Evolutionary conservation across 208 protist genomes (phyloP).

Genomic region (Trypanosoma brucei): DNA sequence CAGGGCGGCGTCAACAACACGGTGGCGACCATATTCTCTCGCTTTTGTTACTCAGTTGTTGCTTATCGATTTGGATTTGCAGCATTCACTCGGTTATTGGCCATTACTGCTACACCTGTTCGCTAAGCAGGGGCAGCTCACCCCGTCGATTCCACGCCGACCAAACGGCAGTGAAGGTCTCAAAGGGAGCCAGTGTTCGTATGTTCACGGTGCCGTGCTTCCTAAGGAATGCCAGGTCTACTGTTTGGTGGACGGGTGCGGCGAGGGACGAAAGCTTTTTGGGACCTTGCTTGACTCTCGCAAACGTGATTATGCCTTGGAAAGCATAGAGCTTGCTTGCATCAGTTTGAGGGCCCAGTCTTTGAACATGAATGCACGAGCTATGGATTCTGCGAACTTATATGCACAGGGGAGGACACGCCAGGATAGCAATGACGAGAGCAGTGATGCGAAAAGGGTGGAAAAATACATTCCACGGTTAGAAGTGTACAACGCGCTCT

Average conservation of each 20-base stretch:
- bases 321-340: constrained; percentile 2
- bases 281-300: background rate
- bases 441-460: background rate
- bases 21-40: constrained; percentile 59
- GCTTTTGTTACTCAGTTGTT: constrained; percentile 49
- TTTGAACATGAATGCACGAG: background rate
- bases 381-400: too few species aligned
- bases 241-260: constrained; percentile 4
- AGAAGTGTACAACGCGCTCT: constrained; percentile 52
- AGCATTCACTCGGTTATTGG: constrained; percentile 48
- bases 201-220: background rate
- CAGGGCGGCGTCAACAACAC: constrained; percentile 44
- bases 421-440: constrained; percentile 3
- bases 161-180: background rate
- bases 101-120: constrained; percentile 15
- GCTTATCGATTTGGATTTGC: constrained; percentile 56
- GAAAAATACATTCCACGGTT: constrained; percentile 17
- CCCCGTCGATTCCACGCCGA: background rate
- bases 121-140: constrained; percentile 2
- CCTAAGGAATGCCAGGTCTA: constrained; percentile 20
- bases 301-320: background rate
- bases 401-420: too few species aligned
- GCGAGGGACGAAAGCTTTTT: constrained; percentile 15
- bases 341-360: constrained; percentile 4
- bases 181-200: background rate